Base-by-base conservation (phyloP, 2,329 filamentous ascomycete genomes). In the Plenodomus tracheiphilus region DNA sequence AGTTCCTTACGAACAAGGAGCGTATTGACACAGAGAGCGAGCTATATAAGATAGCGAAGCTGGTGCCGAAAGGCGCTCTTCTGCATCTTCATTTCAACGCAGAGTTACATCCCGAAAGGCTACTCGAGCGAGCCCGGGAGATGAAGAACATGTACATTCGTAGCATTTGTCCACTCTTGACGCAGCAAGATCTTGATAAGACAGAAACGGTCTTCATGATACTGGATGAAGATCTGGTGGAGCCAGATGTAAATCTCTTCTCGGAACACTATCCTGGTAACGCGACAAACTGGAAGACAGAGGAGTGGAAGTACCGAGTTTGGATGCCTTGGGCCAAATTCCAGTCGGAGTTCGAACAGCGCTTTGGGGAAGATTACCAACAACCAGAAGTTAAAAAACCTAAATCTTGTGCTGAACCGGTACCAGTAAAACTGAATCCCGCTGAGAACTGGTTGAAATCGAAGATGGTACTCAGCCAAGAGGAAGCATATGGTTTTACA, bases 61-160 rank as follows among this genome's bases (percentile, higher is more conserved):
- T 69, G 47, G 81, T 88, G 76, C 88, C 88, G 36, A 91, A 91
- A 69, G 88, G 87, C 2, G 81, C 81, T 0, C 85, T 91, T 64
- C 75, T 91, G 19, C 88, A 91, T 68, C 81, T 90, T 19, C 88
- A 91, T 68, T 91, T 89, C 76, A 91, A 91, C 66, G 81, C 87
- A n/a, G 88, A 87, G 51, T 74, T 91, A 4, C 74, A 77, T 13
- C 85, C 87, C 9, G 68, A 75, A 2, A 77, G 84, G 4, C 74
- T 91, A 17, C 75, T 91, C 76, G 57, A 82, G 75, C 56, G 81
- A 76, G 75, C 75, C 53, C 66, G 73, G 10, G 37, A 67, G 4
- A 83, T 85, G 76, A 63, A 41, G 3, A 69, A 65, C 32, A 89
- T 91, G 85, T 89, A 84, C 63, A 85, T 91, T 59, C 83, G 81